A percentile compares a stretch with the other conserved stretches of the same genome.
Conservation (phyloP, 2,329 filamentous ascomycete genomes). For the Xylogone sp. region DNA sequence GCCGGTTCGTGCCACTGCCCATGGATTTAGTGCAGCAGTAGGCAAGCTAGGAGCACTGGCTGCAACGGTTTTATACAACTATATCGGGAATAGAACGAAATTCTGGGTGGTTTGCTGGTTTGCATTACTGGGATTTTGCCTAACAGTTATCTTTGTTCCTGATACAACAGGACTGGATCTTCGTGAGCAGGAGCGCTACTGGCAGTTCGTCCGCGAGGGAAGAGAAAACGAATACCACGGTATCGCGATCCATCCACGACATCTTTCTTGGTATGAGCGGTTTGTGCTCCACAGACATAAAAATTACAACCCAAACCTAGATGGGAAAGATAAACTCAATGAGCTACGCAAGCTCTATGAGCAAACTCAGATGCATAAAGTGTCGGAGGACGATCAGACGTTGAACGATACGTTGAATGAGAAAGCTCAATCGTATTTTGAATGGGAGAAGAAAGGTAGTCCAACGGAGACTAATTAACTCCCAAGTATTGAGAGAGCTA, state of each 20-base stretch:
- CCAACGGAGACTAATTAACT: background rate
- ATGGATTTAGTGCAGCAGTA: constrained; percentile 55
- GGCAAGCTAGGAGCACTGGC: constrained; percentile 53
- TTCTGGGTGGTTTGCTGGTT: background rate
- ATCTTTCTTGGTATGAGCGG: background rate
- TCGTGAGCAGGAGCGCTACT: background rate
- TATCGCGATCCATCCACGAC: background rate
- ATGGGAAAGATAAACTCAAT: background rate
- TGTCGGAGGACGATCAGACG: background rate
- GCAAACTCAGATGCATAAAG: background rate
- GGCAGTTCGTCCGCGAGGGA: background rate
- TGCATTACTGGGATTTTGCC: background rate
- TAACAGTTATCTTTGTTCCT: background rate
- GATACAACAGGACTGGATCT: background rate
- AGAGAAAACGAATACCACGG: background rate
- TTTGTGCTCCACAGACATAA: background rate
- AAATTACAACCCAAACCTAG: background rate
- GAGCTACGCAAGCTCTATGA: background rate
- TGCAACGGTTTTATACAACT: background rate
- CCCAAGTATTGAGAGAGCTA: too few relatives aligned
- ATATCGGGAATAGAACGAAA: background rate
- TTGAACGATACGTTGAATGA: background rate
- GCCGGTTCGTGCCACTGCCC: constrained; percentile 56
- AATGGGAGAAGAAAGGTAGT: background rate
- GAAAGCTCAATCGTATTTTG: background rate